Conservation (phyloP, 2,329 filamentous ascomycete species). For the Amesomyces nigricolor region DNA sequence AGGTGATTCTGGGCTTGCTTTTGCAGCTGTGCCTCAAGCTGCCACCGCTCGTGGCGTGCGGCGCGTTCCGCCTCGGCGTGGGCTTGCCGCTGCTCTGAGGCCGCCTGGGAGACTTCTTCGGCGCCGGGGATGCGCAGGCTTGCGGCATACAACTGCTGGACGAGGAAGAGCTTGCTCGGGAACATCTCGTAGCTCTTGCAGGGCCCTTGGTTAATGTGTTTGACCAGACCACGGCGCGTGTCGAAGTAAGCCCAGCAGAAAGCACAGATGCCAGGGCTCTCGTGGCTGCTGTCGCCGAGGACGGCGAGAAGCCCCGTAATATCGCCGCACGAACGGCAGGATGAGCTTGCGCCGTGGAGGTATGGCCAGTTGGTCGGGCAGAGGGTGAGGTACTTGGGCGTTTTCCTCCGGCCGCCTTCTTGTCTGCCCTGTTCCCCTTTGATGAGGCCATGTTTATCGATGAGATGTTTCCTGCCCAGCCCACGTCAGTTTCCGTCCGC, state of each 20-base stretch:
- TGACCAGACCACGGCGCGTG: conserved; percentile 6
- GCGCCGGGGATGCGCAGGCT: conserved; percentile 7
- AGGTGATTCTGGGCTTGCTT: not conserved
- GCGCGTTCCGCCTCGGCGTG: conserved; percentile 9
- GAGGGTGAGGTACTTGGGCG: conserved; percentile 18
- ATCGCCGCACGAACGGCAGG: conserved; percentile 7
- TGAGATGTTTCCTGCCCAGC: conserved; percentile 9
- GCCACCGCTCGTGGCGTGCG: conserved; percentile 8
- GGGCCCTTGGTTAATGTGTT: conserved; percentile 7
- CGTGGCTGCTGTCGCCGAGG: conserved; percentile 9
- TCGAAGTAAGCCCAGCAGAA: conserved; percentile 17
- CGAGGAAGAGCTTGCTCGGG: conserved; percentile 1
- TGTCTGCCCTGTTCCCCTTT: conserved; percentile 10
- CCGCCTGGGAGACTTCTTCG: not conserved
- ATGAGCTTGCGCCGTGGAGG: conserved; percentile 5
- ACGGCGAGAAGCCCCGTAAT: conserved; percentile 6
- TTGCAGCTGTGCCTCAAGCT: not conserved
- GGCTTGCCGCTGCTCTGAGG: not conserved
- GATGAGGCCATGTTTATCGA: conserved; percentile 13
- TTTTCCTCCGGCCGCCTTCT: conserved; percentile 6
- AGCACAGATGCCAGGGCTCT: conserved; percentile 15
- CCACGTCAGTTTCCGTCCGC: not conserved
- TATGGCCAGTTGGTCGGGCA: conserved; percentile 18
- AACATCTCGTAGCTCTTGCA: conserved; percentile 13
- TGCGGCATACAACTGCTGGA: conserved; percentile 10